Conservation (phyloP, 345 rosid genomes). For the Camelina hispida region DNA sequence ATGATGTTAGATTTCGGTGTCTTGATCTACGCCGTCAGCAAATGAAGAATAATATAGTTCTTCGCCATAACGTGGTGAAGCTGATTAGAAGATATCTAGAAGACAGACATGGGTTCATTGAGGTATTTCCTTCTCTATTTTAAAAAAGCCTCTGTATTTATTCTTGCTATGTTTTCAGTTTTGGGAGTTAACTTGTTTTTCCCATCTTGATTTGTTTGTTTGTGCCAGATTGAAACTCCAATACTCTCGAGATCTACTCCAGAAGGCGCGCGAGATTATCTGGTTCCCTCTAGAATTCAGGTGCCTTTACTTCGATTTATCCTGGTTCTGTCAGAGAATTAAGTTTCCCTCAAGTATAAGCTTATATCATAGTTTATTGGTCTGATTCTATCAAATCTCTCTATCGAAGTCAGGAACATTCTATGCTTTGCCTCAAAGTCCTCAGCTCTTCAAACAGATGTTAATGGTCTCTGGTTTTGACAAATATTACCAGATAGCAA, state of each 20-base stretch:
- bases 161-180: not conserved
- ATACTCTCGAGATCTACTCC: slow-evolving; percentile 96
- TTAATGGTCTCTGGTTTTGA: slow-evolving; percentile 97
- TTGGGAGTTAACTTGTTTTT: slow-evolving; percentile 16
- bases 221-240: slow-evolving; percentile 96
- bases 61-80: slow-evolving; percentile 92
- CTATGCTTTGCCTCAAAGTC: slow-evolving; percentile 98
- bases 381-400: slow-evolving; percentile 54
- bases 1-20: slow-evolving; percentile 68
- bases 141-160: not conserved
- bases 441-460: slow-evolving; percentile 97
- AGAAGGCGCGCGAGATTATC: slow-evolving; percentile 95
- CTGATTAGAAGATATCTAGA: slow-evolving; percentile 84
- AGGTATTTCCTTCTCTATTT: slow-evolving; percentile 53
- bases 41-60: slow-evolving; percentile 73
- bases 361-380: slow-evolving; percentile 36
- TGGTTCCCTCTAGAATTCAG: slow-evolving; percentile 98
- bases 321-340: slow-evolving; percentile 11
- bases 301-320: slow-evolving; percentile 47
- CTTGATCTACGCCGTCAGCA: slow-evolving; percentile 95
- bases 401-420: slow-evolving; percentile 96
- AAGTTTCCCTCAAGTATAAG: slow-evolving; percentile 13
- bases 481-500: slow-evolving; percentile 94
- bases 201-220: slow-evolving; percentile 55
- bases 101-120: slow-evolving; percentile 85